Evolutionary conservation across 202 grass and related monocot genomes (phyloP).

Genomic region (Setaria viridis): DNA sequence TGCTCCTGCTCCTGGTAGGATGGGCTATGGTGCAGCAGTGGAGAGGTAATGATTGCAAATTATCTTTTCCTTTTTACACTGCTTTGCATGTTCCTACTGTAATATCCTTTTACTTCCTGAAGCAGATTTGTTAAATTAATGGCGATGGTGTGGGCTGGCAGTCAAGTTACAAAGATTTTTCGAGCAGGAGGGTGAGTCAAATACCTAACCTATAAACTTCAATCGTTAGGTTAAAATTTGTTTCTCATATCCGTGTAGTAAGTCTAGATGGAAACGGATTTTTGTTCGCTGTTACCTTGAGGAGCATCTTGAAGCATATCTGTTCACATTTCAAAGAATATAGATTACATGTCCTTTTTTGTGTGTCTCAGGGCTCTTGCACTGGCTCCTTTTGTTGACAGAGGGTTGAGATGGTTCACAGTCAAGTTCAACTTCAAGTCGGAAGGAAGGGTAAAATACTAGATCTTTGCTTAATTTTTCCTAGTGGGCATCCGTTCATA

Average conservation of each 20-base stretch:
- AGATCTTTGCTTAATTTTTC: neutral
- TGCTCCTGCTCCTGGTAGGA: constrained; percentile 75
- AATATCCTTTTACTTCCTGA: constrained; percentile 35
- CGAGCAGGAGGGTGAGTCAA: constrained; percentile 77
- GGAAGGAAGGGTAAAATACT: constrained; percentile 68
- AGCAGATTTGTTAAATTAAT: constrained; percentile 89
- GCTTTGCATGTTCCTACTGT: neutral
- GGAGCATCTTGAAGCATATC: constrained; percentile 13
- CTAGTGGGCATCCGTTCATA: constrained; percentile 18
- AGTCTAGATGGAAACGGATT: neutral
- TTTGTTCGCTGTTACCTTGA: neutral
- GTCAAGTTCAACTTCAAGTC: constrained; percentile 83
- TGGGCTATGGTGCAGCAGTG: constrained; percentile 84
- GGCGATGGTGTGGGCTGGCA: constrained; percentile 95
- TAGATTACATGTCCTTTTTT: neutral
- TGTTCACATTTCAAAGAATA: constrained; percentile 7
- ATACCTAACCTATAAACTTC: constrained; percentile 2
- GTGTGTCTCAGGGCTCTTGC: constrained; percentile 65
- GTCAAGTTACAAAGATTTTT: constrained; percentile 89
- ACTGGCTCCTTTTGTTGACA: constrained; percentile 83
- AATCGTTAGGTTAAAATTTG: neutral
- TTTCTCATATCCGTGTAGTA: neutral
- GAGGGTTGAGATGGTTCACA: constrained; percentile 88
- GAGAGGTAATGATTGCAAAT: constrained; percentile 60
- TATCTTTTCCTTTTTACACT: neutral